Evolutionary conservation across 2,329 filamentous ascomycete species (phyloP).

Genomic region (Claviceps maximensis): DNA sequence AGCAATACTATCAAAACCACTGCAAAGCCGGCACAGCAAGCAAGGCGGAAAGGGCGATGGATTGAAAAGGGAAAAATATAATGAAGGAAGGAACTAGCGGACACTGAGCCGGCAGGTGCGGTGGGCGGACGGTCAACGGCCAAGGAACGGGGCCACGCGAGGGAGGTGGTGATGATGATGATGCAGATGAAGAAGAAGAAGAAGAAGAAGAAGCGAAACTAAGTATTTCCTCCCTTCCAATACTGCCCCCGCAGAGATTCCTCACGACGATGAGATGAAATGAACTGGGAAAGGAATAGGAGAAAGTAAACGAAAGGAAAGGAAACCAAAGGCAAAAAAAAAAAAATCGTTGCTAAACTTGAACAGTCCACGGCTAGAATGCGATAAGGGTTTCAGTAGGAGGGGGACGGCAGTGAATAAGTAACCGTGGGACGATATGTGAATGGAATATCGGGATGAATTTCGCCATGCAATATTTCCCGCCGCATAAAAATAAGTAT

Average conservation of each 20-base stretch:
- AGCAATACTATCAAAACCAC: neutral
- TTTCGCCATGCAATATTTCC: too few relatives aligned
- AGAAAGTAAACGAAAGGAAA: neutral
- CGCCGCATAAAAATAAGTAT: too few relatives aligned
- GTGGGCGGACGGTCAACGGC: neutral
- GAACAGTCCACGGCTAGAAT: neutral
- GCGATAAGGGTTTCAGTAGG: neutral
- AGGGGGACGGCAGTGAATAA: conserved; percentile 1
- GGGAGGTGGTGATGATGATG: neutral
- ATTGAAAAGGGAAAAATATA: neutral
- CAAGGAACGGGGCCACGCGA: neutral
- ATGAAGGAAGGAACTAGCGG: conserved; percentile 4
- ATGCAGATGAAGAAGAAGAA: neutral
- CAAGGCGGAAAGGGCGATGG: neutral
- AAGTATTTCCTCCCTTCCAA: conserved; percentile 3
- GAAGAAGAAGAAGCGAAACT: neutral
- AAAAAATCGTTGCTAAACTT: neutral
- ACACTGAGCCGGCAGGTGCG: conserved; percentile 3
- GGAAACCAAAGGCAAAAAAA: neutral
- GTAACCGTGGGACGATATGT: neutral
- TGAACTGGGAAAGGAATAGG: neutral
- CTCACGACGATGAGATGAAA: neutral
- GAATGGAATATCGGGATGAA: too few relatives aligned
- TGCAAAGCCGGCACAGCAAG: neutral
- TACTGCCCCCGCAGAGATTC: conserved; percentile 3